Conservation (phyloP, 371 early-diverging fungal species). For the Saksenaea oblongispora region DNA sequence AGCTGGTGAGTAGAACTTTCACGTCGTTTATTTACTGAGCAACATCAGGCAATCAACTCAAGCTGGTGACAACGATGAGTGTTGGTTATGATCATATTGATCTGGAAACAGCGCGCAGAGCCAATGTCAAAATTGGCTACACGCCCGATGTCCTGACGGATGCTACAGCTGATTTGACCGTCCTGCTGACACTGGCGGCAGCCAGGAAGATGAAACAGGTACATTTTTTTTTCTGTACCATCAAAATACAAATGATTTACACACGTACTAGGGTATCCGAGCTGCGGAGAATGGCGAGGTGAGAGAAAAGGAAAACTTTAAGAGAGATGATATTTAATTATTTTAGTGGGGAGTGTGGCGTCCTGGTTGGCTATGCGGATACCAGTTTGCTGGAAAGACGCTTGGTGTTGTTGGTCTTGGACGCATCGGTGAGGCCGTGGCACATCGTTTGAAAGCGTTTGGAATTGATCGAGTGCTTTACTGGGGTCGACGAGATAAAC, state of each 20-base stretch:
- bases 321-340: neutral
- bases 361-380: constrained; percentile 75
- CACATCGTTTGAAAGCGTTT: constrained; percentile 71
- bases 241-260: neutral
- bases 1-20: constrained; percentile 39
- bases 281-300: constrained; percentile 58
- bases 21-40: neutral
- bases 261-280: constrained; percentile 30
- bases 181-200: constrained; percentile 74
- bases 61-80: constrained; percentile 71
- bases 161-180: constrained; percentile 83
- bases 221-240: neutral
- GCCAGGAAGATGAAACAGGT: constrained; percentile 70
- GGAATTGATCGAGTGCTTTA: constrained; percentile 62
- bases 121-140: constrained; percentile 68
- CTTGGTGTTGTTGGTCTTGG: constrained; percentile 87
- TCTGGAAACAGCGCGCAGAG: constrained; percentile 43
- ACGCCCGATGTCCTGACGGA: constrained; percentile 90
- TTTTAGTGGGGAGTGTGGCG: constrained; percentile 68
- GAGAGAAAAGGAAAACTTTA: constrained; percentile 9
- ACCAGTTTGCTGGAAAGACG: constrained; percentile 74
- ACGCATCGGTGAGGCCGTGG: constrained; percentile 81
- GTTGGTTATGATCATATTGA: constrained; percentile 90
- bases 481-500: constrained; percentile 47
- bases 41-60: constrained; percentile 50